Evolutionary conservation across 768 basidiomycete genomes (phyloP), one percentile per base, ranked within the genome.

Genomic region (Cubamyces lactineus): DNA sequence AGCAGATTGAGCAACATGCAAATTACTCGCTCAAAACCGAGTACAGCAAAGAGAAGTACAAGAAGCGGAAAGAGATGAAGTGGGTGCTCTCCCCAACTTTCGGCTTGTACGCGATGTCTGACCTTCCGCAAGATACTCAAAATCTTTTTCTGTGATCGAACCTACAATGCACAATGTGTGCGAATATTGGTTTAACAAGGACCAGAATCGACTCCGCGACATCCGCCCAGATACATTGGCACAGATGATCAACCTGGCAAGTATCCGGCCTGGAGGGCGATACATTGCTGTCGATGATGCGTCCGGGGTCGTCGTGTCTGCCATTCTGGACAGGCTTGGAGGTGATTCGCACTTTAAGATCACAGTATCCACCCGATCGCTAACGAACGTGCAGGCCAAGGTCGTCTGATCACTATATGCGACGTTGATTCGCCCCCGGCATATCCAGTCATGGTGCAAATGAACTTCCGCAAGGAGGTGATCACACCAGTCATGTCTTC

Each of bases 11-110:
- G 68, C 85, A 88, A 69, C 96, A 98, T 69, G 88, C 91, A 30
- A 91, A 92, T 68, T 99, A 91, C 73, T 86, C 87, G 12, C 79
- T 98, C 51, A 98, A 98, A 76, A 98, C 96, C 1, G 97, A 96
- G 74, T 98, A 96, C 75, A 95, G 92, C 76, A 98, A 99, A 75
- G 96, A 98, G 70, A 99, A 99, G 73, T 99, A 98, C 76, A 90
- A 86, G 73, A 96, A 96, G 74, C 83, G 94, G 41, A 99, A 99
- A 74, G 93, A 96, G 77, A 94, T 92, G 59, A 99, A 98, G 96
- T 96, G 71, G 66, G 87, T 73, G 16, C 3, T 16, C 26, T 43
- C 30, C 43, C 5, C 17, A 24, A 9, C 16, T 23, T 4, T 24
- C 7, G 17, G n/a, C 3, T 23, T 24, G 17, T 43, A 13, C 28